Evolutionary conservation across 1,284 basidiomycete species (phyloP).

Genomic region (Marasmius oreades): DNA sequence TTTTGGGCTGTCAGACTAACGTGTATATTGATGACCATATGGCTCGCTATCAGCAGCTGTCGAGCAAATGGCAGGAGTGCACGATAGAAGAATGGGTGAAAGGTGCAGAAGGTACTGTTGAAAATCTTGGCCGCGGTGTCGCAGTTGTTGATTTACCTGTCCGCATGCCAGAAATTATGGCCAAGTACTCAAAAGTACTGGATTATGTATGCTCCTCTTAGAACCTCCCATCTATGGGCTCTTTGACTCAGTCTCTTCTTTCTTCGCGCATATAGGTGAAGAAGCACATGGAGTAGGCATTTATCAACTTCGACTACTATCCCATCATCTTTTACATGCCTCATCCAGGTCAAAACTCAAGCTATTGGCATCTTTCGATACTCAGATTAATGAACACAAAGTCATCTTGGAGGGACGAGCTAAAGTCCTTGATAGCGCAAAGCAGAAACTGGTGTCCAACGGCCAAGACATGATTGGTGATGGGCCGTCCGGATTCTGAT

Average conservation of each 20-base stretch:
- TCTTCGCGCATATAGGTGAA: conserved; percentile 25
- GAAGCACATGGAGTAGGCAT: conserved; percentile 31
- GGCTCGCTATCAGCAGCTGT: conserved; percentile 29
- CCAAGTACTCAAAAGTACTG: conserved; percentile 30
- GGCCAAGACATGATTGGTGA: conserved; percentile 23
- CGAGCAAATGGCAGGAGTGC: conserved; percentile 31
- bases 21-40: conserved; percentile 27
- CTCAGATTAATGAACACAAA: conserved; percentile 26
- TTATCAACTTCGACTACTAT: not conserved
- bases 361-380: conserved; percentile 28
- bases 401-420: conserved; percentile 24
- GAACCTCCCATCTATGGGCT: not conserved
- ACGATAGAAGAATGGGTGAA: conserved; percentile 36
- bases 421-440: conserved; percentile 23
- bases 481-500: not conserved
- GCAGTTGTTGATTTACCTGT: not conserved
- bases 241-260: not conserved
- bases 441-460: conserved; percentile 27
- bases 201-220: conserved; percentile 29
- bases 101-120: conserved; percentile 31
- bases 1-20: conserved; percentile 32
- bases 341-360: conserved; percentile 28
- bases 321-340: not conserved
- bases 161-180: conserved; percentile 26
- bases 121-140: not conserved